Evolutionary conservation across 345 rosid species (phyloP), one percentile per base, ranked within the genome.

Genomic region (Gossypium rotundifolium): DNA sequence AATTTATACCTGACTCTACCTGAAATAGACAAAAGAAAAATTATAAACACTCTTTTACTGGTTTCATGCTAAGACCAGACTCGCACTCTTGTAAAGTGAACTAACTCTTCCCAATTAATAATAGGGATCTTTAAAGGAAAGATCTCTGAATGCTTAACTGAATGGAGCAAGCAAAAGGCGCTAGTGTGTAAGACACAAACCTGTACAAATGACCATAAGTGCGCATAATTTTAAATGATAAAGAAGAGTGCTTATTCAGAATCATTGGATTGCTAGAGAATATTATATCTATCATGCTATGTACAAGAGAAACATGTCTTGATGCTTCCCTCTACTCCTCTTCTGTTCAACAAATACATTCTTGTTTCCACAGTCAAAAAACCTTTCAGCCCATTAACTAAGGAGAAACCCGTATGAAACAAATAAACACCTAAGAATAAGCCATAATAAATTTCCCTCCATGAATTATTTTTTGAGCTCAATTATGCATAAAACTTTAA

Each of bases 1-100:
- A 95, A 95, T 82, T 93, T 95, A 87, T 95, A 95, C 85, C 99
- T 90, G 86, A 93, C 98, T 86, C 98, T 88, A 84, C 98, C 99
- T 95, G 99, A 70, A 85, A 84, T 75, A 54, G 45, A 59, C 18
- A 74, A 63, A 68, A 72, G 66, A 80, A 74, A 78, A 61, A 82
- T 59, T 68, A 75, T 78, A 70, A 75, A 73, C 59, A 77, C 58
- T 70, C 69, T 58, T 63, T 45, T 44, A 60, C 25, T 22, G 11
- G 23, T 22, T 22, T 58, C 12, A 58, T 57, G 68, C 42, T 69
- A n/a, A 17, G 74, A 71, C 49, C 45, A 45, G 17, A 9, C 55
- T 48, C 74, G 44, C 68, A 65, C 57, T 54, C 58, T 12, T 7
- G 22, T 20, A 68, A 25, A 49, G 27, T 68, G 8, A 11, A 23